These are phyloP conservation scores for Cladosporium sp. DNA, from an alignment of 2,329 filamentous ascomycete species.

Conservation along the genomic window DNA sequence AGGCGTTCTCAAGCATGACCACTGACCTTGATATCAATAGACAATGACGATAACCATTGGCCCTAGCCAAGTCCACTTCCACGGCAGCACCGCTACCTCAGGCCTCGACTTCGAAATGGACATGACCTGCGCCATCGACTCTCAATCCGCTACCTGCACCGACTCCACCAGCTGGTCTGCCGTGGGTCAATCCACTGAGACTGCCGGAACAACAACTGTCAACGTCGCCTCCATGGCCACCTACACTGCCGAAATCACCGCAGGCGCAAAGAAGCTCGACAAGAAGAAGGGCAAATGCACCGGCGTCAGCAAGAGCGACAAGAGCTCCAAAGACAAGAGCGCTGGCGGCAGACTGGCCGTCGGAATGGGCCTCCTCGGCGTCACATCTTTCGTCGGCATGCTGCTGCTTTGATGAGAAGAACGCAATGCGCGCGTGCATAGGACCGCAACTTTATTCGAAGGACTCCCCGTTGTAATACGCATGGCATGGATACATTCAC, in stretches of 20 bases:
- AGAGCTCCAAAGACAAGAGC: not conserved
- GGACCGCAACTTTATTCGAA: not conserved
- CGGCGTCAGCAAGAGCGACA: not conserved
- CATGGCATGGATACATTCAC: conserved; percentile 10
- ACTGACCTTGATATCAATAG: not conserved
- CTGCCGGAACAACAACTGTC: conserved; percentile 3
- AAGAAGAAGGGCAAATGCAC: conserved; percentile 3
- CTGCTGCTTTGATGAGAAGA: conserved; percentile 8
- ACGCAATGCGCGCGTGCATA: not conserved
- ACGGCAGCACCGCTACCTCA: conserved; percentile 3
- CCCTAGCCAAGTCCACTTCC: conserved; percentile 10
- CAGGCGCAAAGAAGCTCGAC: conserved; percentile 7
- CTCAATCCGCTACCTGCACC: conserved; percentile 7
- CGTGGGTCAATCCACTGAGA: conserved; percentile 4
- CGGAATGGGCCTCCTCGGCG: conserved; percentile 11
- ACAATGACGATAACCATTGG: conserved; percentile 11
- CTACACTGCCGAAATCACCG: conserved; percentile 5
- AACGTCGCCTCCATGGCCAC: conserved; percentile 3
- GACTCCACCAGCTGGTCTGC: conserved; percentile 13
- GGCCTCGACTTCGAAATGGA: conserved; percentile 11
- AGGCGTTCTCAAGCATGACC: not conserved
- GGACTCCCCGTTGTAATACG: conserved; percentile 3
- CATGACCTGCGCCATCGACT: conserved; percentile 10
- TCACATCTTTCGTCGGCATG: conserved; percentile 10
- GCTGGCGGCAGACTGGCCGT: conserved; percentile 10